Conservation (phyloP, 768 basidiomycete species). For the Pleurotus pulmonarius region DNA sequence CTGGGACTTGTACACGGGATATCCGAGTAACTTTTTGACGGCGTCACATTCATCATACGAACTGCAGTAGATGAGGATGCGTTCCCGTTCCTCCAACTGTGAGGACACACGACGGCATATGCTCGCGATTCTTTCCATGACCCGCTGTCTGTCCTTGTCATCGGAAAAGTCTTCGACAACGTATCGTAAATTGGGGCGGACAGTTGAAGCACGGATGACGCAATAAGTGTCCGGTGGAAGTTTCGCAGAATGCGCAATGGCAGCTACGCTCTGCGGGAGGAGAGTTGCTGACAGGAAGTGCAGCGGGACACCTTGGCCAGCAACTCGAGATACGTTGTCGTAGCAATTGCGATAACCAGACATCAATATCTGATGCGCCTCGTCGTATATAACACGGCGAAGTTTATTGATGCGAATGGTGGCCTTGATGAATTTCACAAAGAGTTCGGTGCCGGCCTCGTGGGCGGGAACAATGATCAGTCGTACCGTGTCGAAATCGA, state of each 20-base stretch:
- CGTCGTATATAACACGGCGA: slow-evolving; percentile 1
- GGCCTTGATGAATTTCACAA: neutral
- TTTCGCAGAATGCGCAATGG: neutral
- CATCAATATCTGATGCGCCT: slow-evolving; percentile 6
- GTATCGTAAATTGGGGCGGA: slow-evolving; percentile 5
- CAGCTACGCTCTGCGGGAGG: neutral
- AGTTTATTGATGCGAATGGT: neutral
- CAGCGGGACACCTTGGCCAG: neutral
- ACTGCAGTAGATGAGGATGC: slow-evolving; percentile 6
- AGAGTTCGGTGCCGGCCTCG: neutral
- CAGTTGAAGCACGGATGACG: neutral
- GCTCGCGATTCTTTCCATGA: neutral
- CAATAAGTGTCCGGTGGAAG: neutral
- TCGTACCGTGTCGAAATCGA: neutral
- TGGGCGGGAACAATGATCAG: slow-evolving; percentile 9
- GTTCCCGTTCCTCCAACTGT: neutral
- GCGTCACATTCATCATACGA: neutral
- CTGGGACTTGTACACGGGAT: slow-evolving; percentile 2
- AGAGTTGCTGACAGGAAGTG: slow-evolving; percentile 8
- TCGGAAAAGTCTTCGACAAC: neutral
- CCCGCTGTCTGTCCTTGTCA: too few relatives aligned
- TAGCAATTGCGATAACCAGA: slow-evolving; percentile 5
- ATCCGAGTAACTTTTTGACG: neutral
- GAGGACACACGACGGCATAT: neutral
- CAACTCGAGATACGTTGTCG: neutral